Percentiles rank a stretch among this genome's conserved stretches.
phyloP scores from a whole-genome alignment of 1,284 basidiomycete species.

The Ceratobasidium sp. region DNA sequence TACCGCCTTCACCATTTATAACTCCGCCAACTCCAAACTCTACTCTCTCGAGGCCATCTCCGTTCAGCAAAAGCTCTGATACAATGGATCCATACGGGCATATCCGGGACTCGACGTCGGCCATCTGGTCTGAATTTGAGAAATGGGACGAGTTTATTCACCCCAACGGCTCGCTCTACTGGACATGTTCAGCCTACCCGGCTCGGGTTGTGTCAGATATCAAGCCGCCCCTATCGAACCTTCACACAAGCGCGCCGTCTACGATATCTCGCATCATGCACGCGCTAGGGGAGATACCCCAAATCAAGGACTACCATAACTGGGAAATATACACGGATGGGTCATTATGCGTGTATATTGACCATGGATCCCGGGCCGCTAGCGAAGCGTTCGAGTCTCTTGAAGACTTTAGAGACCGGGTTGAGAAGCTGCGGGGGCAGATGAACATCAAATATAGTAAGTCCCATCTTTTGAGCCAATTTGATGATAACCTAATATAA shows the following conservation, averaged over 20 bases:
- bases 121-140: neutral
- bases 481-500: neutral
- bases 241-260: neutral
- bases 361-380: neutral
- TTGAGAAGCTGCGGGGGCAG: neutral
- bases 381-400: neutral
- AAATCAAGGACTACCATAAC: neutral
- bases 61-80: too few species aligned
- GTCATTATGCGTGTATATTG: neutral
- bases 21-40: too few species aligned
- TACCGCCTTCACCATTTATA: too few species aligned
- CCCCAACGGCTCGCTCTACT: slow-evolving; percentile 22
- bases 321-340: slow-evolving; percentile 24
- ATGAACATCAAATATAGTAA: slow-evolving; percentile 1
- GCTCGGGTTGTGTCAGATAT: neutral
- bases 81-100: too few species aligned
- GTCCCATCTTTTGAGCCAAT: neutral
- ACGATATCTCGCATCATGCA: neutral
- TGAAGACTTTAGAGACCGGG: neutral
- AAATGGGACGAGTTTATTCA: neutral
- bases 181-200: neutral
- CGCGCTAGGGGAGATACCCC: neutral
- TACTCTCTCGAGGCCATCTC: too few species aligned
- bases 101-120: neutral
- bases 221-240: neutral